These are phyloP conservation scores for Phytopythium delawarense DNA, from an alignment of 352 stramenopile genomes.

Conservation along the genomic window DNA sequence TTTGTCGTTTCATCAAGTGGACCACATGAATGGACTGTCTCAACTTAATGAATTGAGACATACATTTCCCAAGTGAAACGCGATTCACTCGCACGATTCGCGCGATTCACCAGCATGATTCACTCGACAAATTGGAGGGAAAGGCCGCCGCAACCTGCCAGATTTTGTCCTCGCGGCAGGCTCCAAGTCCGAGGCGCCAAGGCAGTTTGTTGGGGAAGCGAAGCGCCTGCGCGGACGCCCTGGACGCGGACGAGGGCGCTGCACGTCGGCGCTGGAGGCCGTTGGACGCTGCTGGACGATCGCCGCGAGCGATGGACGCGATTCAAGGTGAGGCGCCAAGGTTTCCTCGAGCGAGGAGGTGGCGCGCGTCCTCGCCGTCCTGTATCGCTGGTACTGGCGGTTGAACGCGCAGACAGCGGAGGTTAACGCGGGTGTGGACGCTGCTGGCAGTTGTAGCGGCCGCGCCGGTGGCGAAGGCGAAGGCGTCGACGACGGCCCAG, in stretches of 20 bases:
- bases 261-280: background rate
- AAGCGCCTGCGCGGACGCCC: background rate
- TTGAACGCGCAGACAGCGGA: background rate
- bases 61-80: slow-evolving; percentile 38
- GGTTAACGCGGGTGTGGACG: background rate
- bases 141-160: background rate
- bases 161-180: slow-evolving; percentile 2
- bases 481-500: background rate
- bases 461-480: background rate
- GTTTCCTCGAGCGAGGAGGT: background rate
- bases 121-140: slow-evolving; percentile 12
- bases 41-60: slow-evolving; percentile 56
- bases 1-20: background rate
- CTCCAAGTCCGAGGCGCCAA: background rate
- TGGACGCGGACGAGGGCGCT: background rate
- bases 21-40: background rate
- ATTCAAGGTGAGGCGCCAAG: background rate
- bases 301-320: background rate
- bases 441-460: background rate
- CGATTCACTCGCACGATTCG: slow-evolving; percentile 21
- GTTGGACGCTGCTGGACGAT: background rate
- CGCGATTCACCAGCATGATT: background rate
- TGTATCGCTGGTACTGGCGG: background rate
- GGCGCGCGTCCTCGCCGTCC: background rate
- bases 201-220: background rate